Evolutionary conservation across 352 stramenopile species (phyloP), one percentile per base, ranked within the genome.

Genomic region (Globisporangium cederbergense): DNA sequence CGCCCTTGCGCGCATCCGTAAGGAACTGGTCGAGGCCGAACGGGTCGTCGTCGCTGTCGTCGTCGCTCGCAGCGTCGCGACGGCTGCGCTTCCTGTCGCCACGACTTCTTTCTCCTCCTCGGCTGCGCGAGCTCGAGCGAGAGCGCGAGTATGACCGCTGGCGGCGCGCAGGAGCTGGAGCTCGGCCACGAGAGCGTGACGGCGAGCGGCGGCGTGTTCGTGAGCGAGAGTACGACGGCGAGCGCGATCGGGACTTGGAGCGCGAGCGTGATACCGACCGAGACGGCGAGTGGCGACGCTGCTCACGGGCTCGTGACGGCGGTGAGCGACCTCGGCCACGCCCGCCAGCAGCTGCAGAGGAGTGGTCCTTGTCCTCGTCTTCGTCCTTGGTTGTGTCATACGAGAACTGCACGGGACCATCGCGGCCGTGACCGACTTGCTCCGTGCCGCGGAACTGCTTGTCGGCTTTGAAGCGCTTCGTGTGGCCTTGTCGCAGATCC

Each of bases 211-310:
- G 46, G 14, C 38, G 50, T 30, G 49, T 34, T 3, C 72, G 72
- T 1, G 83, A 93, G 56, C 83, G 86, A 10, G 81, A 89, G 28
- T 74, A 66, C 11, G 90, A 99, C 36, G 30, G 51, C 34, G 51
- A 57, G 30, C 51, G 51, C 51, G 51, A 57, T 57, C 51, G 38
- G 30, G 50, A 57, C n/a, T 32, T 57, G 4, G 50, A 57, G 16
- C 90, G 83, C 28, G 95, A 99, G 68, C 83, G 97, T 53, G 95
- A 97, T 65, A 90, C 95, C 58, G 97, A 99, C 74, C 91, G 95
- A 45, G 97, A 99, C 77, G 82, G 86, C 32, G 86, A 95, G 52
- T 88, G 98, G 72, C 93, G 97, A 16, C 60, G 60, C 4, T 66
- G 60, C 4, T 66, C 67, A 57, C 64, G 47, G 11, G 52, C 60